Percentiles rank a stretch among this genome's conserved stretches.
phyloP scores from a whole-genome alignment of 2,329 filamentous ascomycete species.

The Cercospora sp. region DNA sequence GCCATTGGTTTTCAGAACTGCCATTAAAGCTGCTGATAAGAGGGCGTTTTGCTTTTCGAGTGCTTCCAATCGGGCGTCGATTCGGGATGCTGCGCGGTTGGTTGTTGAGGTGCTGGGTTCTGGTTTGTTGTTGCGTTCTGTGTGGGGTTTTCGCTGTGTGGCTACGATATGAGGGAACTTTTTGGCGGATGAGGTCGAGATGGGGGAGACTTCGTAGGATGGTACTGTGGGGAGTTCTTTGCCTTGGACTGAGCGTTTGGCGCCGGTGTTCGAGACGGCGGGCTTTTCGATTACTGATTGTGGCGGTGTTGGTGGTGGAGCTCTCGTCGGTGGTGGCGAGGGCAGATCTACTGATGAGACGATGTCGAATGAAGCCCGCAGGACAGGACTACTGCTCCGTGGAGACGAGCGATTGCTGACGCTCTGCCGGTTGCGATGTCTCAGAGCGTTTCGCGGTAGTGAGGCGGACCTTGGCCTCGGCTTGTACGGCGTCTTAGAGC shows the following conservation, averaged over 20 bases:
- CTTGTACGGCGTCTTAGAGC: constrained; percentile 29
- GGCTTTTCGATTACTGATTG: constrained; percentile 35
- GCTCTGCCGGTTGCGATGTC: constrained; percentile 28
- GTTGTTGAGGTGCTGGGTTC: constrained; percentile 10
- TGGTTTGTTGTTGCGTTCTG: constrained; percentile 16
- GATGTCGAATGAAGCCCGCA: constrained; percentile 22
- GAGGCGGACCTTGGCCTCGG: constrained; percentile 38
- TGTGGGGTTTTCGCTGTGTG: constrained; percentile 22
- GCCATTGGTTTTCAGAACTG: constrained; percentile 43
- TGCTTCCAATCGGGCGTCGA: constrained; percentile 42
- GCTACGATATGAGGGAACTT: constrained; percentile 30
- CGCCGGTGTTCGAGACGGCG: constrained; percentile 12
- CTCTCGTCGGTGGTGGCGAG: constrained; percentile 38
- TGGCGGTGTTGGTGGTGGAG: constrained; percentile 40
- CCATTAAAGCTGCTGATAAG: constrained; percentile 44
- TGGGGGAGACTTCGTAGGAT: constrained; percentile 29
- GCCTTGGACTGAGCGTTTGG: constrained; percentile 21
- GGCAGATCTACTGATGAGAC: constrained; percentile 33
- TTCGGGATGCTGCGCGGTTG: constrained; percentile 20
- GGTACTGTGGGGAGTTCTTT: constrained; percentile 32
- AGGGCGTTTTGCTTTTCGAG: constrained; percentile 45
- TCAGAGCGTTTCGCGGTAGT: constrained; percentile 29
- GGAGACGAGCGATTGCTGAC: constrained; percentile 24
- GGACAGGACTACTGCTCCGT: constrained; percentile 19
- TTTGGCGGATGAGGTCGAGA: constrained; percentile 23